Percentiles rank a stretch among this genome's conserved stretches.
Evolutionary conservation across 805 yeast species (phyloP).

Genomic region (Hemisphaericaspora nanyangensis): DNA sequence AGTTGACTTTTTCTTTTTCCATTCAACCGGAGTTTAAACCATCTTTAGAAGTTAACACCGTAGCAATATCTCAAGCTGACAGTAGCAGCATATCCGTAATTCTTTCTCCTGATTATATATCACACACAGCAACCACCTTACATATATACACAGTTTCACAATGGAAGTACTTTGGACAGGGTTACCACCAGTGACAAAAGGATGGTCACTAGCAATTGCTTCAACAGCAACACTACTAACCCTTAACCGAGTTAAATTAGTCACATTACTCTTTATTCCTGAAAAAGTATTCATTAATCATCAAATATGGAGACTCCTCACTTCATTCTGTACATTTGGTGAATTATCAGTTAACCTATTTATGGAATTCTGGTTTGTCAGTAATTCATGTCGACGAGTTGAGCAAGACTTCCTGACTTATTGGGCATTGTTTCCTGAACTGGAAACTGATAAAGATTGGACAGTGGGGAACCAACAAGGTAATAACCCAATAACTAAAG

Average conservation of each 20-base stretch:
- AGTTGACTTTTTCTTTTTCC: too few relatives aligned
- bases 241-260: conserved; percentile 14
- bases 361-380: conserved; percentile 16
- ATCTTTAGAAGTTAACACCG: too few relatives aligned
- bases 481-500: too few relatives aligned
- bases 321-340: conserved; percentile 32
- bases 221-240: conserved; percentile 18
- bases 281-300: conserved; percentile 19
- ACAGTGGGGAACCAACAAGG: conserved; percentile 16
- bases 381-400: conserved; percentile 17
- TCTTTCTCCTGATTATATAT: too few relatives aligned
- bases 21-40: too few relatives aligned
- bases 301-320: conserved; percentile 36
- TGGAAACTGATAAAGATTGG: conserved; percentile 6
- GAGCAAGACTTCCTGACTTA: conserved; percentile 21
- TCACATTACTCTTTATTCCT: conserved; percentile 22
- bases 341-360: conserved; percentile 20
- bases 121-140: not conserved
- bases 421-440: conserved; percentile 23
- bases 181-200: conserved; percentile 20
- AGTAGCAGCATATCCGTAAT: too few relatives aligned
- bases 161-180: conserved; percentile 9
- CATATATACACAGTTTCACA: not conserved
- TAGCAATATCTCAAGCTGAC: too few relatives aligned
- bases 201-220: conserved; percentile 25